phyloP scores from a whole-genome alignment of 148 eudicot genomes.

The Fagopyrum esculentum region DNA sequence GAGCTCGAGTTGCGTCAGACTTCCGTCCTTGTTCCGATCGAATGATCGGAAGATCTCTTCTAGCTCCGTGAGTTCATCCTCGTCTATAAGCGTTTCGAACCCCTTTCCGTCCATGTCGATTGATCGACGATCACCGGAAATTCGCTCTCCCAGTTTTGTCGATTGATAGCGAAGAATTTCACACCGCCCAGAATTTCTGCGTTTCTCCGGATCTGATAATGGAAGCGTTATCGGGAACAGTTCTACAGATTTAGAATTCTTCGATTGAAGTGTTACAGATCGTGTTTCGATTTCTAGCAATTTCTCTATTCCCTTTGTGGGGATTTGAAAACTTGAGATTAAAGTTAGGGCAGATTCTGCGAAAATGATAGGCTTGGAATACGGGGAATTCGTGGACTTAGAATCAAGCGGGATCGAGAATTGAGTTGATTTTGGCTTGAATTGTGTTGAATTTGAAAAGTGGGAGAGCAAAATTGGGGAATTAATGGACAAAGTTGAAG shows the following conservation, averaged over 20 bases:
- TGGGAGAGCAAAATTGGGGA: neutral
- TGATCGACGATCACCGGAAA: neutral
- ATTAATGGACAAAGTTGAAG: neutral
- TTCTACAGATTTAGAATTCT: neutral
- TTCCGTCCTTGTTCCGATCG: conserved; percentile 67
- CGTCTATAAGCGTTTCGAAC: conserved; percentile 38
- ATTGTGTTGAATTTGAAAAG: neutral
- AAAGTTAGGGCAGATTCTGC: neutral
- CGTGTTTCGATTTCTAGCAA: neutral
- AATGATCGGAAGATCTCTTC: conserved; percentile 68
- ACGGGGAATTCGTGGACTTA: neutral
- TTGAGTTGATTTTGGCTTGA: conserved; percentile 4
- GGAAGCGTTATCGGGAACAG: neutral
- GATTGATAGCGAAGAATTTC: neutral
- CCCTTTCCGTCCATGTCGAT: conserved; percentile 25
- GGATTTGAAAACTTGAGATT: neutral
- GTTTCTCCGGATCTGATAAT: neutral
- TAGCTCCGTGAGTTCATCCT: conserved; percentile 53
- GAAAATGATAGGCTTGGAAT: conserved; percentile 1
- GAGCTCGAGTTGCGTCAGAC: conserved; percentile 62
- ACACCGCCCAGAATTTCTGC: neutral
- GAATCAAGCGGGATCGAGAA: neutral
- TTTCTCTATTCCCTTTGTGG: neutral
- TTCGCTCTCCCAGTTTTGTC: neutral
- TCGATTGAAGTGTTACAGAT: neutral